Conservation (phyloP, 2,329 filamentous ascomycete species). For the Colletotrichum siamense region DNA sequence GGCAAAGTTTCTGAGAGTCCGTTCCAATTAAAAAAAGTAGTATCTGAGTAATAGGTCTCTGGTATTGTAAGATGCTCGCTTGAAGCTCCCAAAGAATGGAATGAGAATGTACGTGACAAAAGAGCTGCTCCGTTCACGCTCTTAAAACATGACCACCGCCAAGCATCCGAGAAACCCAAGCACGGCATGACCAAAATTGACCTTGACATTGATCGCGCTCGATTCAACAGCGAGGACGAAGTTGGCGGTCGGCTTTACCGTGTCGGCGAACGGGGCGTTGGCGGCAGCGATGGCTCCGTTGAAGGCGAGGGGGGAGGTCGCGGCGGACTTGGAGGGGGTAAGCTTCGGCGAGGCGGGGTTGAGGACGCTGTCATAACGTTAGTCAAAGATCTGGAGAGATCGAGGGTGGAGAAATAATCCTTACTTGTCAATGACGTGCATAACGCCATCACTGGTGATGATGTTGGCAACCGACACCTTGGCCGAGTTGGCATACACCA, state of each 20-base stretch:
- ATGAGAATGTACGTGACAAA: neutral
- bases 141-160: slow-evolving; percentile 17
- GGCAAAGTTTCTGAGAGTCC: neutral
- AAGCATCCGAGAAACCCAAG: slow-evolving; percentile 23
- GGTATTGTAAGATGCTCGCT: neutral
- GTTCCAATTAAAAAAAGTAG: neutral
- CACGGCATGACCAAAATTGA: slow-evolving; percentile 22
- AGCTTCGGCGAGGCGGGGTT: slow-evolving; percentile 35
- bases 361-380: slow-evolving; percentile 39
- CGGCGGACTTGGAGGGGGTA: slow-evolving; percentile 35
- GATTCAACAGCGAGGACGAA: slow-evolving; percentile 24
- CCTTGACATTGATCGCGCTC: slow-evolving; percentile 24
- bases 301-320: slow-evolving; percentile 58
- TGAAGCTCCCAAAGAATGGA: neutral
- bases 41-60: neutral
- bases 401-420: slow-evolving; percentile 22
- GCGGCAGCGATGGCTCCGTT: slow-evolving; percentile 52
- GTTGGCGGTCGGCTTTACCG: slow-evolving; percentile 38
- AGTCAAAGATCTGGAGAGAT: neutral
- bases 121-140: neutral
- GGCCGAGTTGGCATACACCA: slow-evolving; percentile 57
- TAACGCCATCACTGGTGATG: slow-evolving; percentile 60
- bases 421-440: slow-evolving; percentile 64
- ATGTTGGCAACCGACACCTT: slow-evolving; percentile 56
- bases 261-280: slow-evolving; percentile 59